These are phyloP conservation scores for Heracleum sosnowskyi DNA, from an alignment of 129 eudicot genomes.

Conservation along the genomic window DNA sequence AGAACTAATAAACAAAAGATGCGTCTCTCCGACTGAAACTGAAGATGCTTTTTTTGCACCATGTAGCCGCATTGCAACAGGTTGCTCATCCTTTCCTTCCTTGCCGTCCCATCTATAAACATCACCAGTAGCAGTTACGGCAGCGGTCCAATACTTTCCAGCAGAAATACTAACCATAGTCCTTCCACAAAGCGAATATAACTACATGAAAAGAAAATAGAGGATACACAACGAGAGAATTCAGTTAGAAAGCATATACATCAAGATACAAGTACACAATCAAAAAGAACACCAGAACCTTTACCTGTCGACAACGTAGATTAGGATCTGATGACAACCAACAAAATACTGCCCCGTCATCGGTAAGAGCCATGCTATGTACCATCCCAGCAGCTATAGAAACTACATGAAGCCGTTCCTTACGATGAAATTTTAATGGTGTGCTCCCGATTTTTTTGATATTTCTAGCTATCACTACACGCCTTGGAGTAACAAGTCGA, in stretches of 20 bases:
- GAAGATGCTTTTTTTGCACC: slow-evolving; percentile 84
- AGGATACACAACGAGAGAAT: not conserved
- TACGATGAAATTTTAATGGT: slow-evolving; percentile 65
- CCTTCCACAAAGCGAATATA: slow-evolving; percentile 60
- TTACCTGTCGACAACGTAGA: slow-evolving; percentile 80
- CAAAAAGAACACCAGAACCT: not conserved
- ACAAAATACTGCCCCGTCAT: slow-evolving; percentile 87
- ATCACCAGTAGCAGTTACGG: slow-evolving; percentile 73
- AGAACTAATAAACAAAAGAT: slow-evolving; percentile 65
- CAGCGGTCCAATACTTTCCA: slow-evolving; percentile 94
- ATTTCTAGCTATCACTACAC: slow-evolving; percentile 70
- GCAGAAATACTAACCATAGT: slow-evolving; percentile 62
- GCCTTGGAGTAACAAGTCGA: slow-evolving; percentile 93
- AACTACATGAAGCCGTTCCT: slow-evolving; percentile 72
- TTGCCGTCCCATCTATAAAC: slow-evolving; percentile 93
- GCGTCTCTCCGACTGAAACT: slow-evolving; percentile 94
- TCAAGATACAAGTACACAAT: not conserved
- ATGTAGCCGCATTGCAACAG: slow-evolving; percentile 55
- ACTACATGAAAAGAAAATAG: slow-evolving; percentile 30
- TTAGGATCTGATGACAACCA: slow-evolving; percentile 93
- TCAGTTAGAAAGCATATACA: not conserved
- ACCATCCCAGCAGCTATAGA: slow-evolving; percentile 84
- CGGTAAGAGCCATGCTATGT: slow-evolving; percentile 88
- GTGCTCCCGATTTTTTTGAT: slow-evolving; percentile 59
- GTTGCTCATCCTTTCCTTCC: slow-evolving; percentile 49